Evolutionary conservation across 1,284 basidiomycete species (phyloP).

Genomic region (Ceratorhiza oryzae-sativae): DNA sequence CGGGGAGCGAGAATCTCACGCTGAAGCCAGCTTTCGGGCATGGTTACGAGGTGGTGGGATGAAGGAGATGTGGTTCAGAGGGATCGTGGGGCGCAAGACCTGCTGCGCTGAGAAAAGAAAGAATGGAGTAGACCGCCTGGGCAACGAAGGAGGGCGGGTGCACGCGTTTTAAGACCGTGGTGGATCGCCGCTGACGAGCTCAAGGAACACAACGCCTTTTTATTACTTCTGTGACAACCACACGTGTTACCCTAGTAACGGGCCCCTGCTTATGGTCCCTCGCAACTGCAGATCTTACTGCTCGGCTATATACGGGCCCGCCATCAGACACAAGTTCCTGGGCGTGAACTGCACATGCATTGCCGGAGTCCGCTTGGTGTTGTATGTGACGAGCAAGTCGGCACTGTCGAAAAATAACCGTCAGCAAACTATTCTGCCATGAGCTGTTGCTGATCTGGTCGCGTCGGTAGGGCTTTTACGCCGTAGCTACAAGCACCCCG

Average conservation of each 20-base stretch:
- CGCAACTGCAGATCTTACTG: conserved; percentile 1
- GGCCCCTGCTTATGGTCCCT: conserved; percentile 5
- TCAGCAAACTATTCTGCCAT: conserved; percentile 37
- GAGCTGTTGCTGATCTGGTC: conserved; percentile 36
- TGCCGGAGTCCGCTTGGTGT: conserved; percentile 94
- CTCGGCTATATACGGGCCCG: conserved; percentile 58
- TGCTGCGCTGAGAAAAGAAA: conserved; percentile 42
- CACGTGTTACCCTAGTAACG: conserved; percentile 34
- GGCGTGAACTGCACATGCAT: conserved; percentile 93
- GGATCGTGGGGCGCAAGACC: conserved; percentile 48
- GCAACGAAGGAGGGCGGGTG: conserved; percentile 31
- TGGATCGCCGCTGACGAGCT: conserved; percentile 17
- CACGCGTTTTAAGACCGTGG: conserved; percentile 10
- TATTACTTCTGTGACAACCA: conserved; percentile 21
- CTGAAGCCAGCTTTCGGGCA: conserved; percentile 66
- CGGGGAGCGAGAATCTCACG: conserved; percentile 68
- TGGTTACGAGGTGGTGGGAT: conserved; percentile 56
- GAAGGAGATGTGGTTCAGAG: conserved; percentile 47
- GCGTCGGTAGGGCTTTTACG: neutral
- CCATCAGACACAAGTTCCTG: conserved; percentile 90
- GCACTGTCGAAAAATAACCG: conserved; percentile 57
- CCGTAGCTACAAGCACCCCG: neutral
- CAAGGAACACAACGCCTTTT: conserved; percentile 19
- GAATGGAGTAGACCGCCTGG: conserved; percentile 41
- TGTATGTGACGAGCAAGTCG: conserved; percentile 91